phyloP scores from a whole-genome alignment of 1,284 basidiomycete genomes.

The Singerocomus rubriflavus region DNA sequence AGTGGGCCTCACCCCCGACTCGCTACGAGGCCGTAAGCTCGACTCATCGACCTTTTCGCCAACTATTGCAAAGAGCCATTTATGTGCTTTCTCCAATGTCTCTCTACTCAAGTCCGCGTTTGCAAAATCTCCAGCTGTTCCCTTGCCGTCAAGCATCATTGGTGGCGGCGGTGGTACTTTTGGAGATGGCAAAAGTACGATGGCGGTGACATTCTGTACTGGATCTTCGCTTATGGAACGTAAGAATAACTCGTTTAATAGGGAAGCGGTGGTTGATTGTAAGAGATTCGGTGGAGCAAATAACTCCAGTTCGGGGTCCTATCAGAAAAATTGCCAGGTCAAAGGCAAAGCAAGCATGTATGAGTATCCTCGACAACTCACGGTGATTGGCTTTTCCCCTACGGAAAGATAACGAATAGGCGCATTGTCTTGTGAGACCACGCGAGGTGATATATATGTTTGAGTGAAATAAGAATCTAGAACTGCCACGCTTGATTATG shows the following conservation, averaged over 20 bases:
- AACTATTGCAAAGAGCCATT: slow-evolving; percentile 34
- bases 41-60: slow-evolving; percentile 19
- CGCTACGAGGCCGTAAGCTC: slow-evolving; percentile 7
- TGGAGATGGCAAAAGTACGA: slow-evolving; percentile 52
- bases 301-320: slow-evolving; percentile 28
- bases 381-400: slow-evolving; percentile 10
- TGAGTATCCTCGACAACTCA: slow-evolving; percentile 9
- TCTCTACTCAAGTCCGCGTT: slow-evolving; percentile 38
- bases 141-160: slow-evolving; percentile 32
- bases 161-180: slow-evolving; percentile 43
- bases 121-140: slow-evolving; percentile 31
- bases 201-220: slow-evolving; percentile 11
- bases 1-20: neutral
- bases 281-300: slow-evolving; percentile 60
- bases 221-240: slow-evolving; percentile 21
- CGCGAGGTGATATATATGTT: slow-evolving; percentile 45
- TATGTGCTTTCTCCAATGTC: slow-evolving; percentile 37
- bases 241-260: slow-evolving; percentile 39
- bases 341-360: neutral
- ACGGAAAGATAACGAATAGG: slow-evolving; percentile 53
- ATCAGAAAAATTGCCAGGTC: neutral
- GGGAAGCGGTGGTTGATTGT: slow-evolving; percentile 53
- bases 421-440: slow-evolving; percentile 37
- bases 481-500: slow-evolving; percentile 41
- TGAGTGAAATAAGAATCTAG: slow-evolving; percentile 54